phyloP scores from a whole-genome alignment of 1,284 basidiomycete species.

The Leucoagaricus sp. region DNA sequence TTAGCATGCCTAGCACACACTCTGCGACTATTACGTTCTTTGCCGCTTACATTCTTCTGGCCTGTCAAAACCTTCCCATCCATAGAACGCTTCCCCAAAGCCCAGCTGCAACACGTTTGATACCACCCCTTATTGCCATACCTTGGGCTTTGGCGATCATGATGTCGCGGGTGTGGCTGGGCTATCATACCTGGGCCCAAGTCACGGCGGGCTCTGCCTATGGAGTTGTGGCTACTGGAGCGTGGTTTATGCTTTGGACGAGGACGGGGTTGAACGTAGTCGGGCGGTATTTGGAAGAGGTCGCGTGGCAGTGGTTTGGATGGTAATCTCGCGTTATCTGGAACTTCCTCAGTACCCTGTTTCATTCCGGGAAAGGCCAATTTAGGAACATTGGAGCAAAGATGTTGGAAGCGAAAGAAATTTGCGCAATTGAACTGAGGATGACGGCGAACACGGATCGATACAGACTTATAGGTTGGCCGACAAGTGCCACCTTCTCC shows the following conservation, averaged over 20 bases:
- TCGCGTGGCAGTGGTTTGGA: conserved; percentile 5
- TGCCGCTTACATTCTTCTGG: conserved; percentile 65
- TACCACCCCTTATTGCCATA: conserved; percentile 48
- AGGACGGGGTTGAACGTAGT: conserved; percentile 31
- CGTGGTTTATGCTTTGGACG: conserved; percentile 69
- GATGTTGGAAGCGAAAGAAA: not conserved
- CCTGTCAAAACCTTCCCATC: conserved; percentile 55
- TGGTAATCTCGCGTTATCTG: not conserved
- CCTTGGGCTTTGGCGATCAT: conserved; percentile 61
- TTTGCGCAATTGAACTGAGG: not conserved
- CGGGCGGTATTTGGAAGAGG: conserved; percentile 30
- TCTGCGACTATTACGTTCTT: conserved; percentile 77
- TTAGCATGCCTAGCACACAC: conserved; percentile 89
- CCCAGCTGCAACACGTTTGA: conserved; percentile 33
- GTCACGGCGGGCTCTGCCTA: conserved; percentile 67
- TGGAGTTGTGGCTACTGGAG: conserved; percentile 55
- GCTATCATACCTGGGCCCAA: conserved; percentile 80
- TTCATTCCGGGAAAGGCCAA: not conserved
- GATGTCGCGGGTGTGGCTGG: conserved; percentile 75
- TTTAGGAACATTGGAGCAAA: not conserved
- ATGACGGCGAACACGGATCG: not conserved
- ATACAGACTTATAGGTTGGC: not conserved
- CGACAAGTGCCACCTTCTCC: not conserved
- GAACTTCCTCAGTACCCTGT: not conserved
- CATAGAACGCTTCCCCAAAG: conserved; percentile 40